Base-by-base conservation (phyloP, 176 grass and related monocot genomes). In the Oryza coarctata region DNA sequence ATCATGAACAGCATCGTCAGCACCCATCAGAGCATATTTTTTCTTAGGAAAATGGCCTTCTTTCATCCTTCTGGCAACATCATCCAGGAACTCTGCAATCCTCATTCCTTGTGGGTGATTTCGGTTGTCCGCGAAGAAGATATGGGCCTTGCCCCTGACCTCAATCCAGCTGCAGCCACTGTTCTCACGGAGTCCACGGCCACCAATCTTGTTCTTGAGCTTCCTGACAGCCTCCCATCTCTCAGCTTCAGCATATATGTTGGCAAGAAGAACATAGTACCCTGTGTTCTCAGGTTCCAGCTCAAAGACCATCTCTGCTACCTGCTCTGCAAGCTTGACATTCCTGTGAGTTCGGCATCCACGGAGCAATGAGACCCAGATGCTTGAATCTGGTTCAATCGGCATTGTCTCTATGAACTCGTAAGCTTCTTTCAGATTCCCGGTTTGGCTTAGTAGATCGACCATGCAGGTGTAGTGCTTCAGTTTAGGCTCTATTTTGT, bases 381-480 rank as follows among this genome's bases (percentile, higher is more conserved):
- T 75, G 45, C 73, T 90, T 60, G 94, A 88, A 69, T 97, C 94
- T 57, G 94, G 92, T 61, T 89, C 79, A 6, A 94, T 89, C 0
- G 86, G 94, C 94, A 97, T 97, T 13, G 81, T 85, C 58, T 92
- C 63, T 31, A 97, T 90, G 75, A 97, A 92, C 73, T 89, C 82
- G 40, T 87, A 89, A 52, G 92, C 92, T 78, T 94, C 91, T 7
- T 50, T 85, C 58, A 94, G 40, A 73, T 82, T 79, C 30, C 94
- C 86, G 2, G 83, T 72, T 69, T 87, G 74, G 77, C 83, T 86
- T 60, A 97, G 88, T 50, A 97, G 81, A 67, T 91, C 92, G 35
- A 94, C 95, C 62, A 97, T 92, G 71, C 92, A 97, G 39, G 63
- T 79, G 44, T 89, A 94, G 47, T 98, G 92, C 92, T 93, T 91